These are phyloP conservation scores for Casuarina cunninghamiana DNA, from an alignment of 306 rosid genomes.

Conservation along the genomic window DNA sequence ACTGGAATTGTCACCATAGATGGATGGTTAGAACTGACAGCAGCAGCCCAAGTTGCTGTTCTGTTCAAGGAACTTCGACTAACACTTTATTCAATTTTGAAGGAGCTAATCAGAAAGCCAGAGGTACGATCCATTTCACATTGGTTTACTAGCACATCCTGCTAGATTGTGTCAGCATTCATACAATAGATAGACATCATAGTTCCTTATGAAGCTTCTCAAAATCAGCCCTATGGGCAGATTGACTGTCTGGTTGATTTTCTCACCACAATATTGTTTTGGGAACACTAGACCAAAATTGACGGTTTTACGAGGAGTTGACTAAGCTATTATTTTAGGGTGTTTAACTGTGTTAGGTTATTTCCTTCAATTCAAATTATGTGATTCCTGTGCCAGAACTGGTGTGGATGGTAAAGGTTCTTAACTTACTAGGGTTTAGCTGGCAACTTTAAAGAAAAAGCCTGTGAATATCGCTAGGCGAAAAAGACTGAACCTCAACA, in stretches of 20 bases:
- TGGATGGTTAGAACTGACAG: constrained; percentile 93
- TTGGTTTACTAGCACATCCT: constrained; percentile 15
- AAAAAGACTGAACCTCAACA: neutral
- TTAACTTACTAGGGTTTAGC: neutral
- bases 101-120: constrained; percentile 78
- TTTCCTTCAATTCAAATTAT: neutral
- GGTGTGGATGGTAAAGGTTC: neutral
- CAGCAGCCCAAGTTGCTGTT: constrained; percentile 97
- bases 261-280: too few relatives aligned
- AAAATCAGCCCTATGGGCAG: too few relatives aligned
- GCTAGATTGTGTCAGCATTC: neutral
- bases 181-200: too few relatives aligned
- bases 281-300: too few relatives aligned
- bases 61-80: constrained; percentile 83
- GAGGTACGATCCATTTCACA: constrained; percentile 53
- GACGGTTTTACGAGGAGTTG: neutral
- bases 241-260: too few relatives aligned
- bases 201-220: too few relatives aligned
- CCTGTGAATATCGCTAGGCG: neutral
- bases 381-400: neutral
- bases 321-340: neutral
- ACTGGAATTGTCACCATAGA: constrained; percentile 72
- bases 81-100: constrained; percentile 78
- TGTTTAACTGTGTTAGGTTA: neutral
- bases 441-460: neutral